These are phyloP conservation scores for Inonotus obliquus DNA, from an alignment of 1,284 basidiomycete genomes.

Conservation along the genomic window DNA sequence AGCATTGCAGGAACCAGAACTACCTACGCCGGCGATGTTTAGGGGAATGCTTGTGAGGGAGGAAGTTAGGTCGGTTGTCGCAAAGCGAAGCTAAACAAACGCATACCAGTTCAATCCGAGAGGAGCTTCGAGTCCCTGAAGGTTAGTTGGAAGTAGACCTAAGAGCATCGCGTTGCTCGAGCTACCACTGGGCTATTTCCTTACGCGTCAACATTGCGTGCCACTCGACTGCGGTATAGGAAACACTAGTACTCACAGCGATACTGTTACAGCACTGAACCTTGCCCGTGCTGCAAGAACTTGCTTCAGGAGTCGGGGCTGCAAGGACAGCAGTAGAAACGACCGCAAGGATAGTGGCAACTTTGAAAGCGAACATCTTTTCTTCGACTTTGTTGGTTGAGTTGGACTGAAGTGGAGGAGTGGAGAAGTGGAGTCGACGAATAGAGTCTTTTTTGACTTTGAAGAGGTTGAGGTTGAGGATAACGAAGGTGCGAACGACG, in stretches of 20 bases:
- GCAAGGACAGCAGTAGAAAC: background rate
- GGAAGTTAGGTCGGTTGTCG: background rate
- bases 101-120: constrained; percentile 13
- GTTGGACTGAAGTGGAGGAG: too few species aligned
- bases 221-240: background rate
- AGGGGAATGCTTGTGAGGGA: background rate
- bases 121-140: background rate
- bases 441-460: too few species aligned
- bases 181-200: background rate
- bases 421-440: too few species aligned
- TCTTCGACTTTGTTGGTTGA: too few species aligned
- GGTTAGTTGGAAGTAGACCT: background rate
- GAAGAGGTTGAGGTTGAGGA: too few species aligned
- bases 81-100: background rate
- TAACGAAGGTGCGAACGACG: too few species aligned
- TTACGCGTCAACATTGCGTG: background rate
- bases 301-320: too few species aligned
- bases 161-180: background rate
- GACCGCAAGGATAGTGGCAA: constrained; percentile 15
- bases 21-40: background rate
- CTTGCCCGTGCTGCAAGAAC: too few species aligned
- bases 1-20: constrained; percentile 5
- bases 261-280: constrained; percentile 13
- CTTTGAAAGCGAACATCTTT: constrained; percentile 11
- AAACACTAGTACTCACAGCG: background rate